Evolutionary conservation across 306 rosid genomes (phyloP), one percentile per base, ranked within the genome.

Genomic region (Vachellia pachyceras): DNA sequence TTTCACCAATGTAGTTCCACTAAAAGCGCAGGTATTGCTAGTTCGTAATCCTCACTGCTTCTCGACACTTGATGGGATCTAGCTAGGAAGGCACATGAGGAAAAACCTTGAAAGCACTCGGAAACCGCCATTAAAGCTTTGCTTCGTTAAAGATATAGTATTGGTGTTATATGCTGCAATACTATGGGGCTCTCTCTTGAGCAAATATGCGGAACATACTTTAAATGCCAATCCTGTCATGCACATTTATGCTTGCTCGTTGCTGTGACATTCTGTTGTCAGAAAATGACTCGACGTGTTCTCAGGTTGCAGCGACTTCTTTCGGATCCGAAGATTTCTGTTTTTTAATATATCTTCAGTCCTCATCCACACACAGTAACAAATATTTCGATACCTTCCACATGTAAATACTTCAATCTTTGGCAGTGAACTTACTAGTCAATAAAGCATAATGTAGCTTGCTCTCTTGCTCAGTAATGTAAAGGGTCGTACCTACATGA

Each of bases 201-300:
- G 2, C 17, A 25, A 25, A 60, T 60, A 7, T 10, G 18, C 1
- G 39, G 3, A 25, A 11, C 39, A 25, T 60, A 60, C 87, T 83
- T 77, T 83, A 69, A 80, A 80, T 84, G 80, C 72, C 73, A 77
- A 1, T 65, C 73, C 83, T 83, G 89, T 83, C 85, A 63, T 80
- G 68, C 73, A 22, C 82, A 74, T 86, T 81, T 80, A 86, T 68
- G 85, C 83, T 80, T 69, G 42, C 79, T 60, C 36, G 1, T 29
- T 33, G 41, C 42, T 86, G 80, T 77, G 83, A 77, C 85, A 86
- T 80, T 86, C 89, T 86, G 87, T 83, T 86, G 83, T 84, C 41
- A 3, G 89, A 86, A 80, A 86, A 70, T 69, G 89, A 86, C 90
- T 83, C 78, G 47, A 84, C 90, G 25, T 81, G 42, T 72, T 77